phyloP scores from a whole-genome alignment of 768 basidiomycete genomes.

The Phlegmacium glaucopus region DNA sequence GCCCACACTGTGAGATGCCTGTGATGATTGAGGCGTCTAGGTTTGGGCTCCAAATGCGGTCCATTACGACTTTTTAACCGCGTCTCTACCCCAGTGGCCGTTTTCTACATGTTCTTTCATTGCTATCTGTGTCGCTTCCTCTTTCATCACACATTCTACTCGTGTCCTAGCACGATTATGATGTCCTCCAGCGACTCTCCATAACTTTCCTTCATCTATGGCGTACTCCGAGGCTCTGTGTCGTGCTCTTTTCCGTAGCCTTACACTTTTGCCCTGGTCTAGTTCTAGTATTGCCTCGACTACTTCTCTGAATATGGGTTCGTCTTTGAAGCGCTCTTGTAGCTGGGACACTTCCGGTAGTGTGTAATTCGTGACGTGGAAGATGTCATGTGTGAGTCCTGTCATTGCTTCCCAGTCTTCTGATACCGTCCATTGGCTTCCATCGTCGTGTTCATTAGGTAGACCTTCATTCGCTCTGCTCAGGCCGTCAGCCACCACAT shows the following conservation, averaged over 20 bases:
- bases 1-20: conserved; percentile 18
- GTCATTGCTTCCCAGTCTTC: conserved; percentile 17
- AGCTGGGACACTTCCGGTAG: background rate
- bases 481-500: conserved; percentile 21
- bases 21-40: conserved; percentile 21
- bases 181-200: conserved; percentile 15
- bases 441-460: conserved; percentile 11
- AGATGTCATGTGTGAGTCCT: conserved; percentile 16
- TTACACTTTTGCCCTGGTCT: conserved; percentile 6
- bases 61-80: no score
- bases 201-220: conserved; percentile 22
- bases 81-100: conserved; percentile 31
- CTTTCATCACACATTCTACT: conserved; percentile 22
- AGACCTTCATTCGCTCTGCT: conserved; percentile 17
- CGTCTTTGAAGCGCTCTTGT: conserved; percentile 10
- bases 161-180: conserved; percentile 7
- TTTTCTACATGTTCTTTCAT: conserved; percentile 9
- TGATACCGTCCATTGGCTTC: conserved; percentile 24
- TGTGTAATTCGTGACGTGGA: background rate
- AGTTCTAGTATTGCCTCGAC: conserved; percentile 7
- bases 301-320: conserved; percentile 13
- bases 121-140: conserved; percentile 20
- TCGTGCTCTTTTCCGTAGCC: conserved; percentile 10
- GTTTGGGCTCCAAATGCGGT: conserved; percentile 21
- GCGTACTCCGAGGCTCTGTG: conserved; percentile 20